These are phyloP conservation scores for Cordyceps militaris DNA, from an alignment of 2,329 filamentous ascomycete genomes.

Conservation along the genomic window DNA sequence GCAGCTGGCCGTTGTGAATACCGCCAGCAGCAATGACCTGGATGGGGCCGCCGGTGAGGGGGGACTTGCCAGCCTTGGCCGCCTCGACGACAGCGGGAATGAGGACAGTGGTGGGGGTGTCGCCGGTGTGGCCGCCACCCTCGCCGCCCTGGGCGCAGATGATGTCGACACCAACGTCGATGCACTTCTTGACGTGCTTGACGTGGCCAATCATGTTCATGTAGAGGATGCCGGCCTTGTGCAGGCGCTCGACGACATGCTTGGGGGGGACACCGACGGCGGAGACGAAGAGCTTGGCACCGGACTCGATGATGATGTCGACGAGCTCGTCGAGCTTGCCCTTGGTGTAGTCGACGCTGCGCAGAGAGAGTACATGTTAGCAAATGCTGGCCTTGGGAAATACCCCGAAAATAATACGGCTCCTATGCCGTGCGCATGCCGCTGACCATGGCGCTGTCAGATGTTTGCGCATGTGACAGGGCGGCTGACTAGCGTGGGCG, in stretches of 20 bases:
- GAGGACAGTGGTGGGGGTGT: conserved; percentile 84
- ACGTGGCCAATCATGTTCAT: conserved; percentile 99
- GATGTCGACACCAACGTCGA: conserved; percentile 86
- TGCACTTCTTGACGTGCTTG: conserved; percentile 96
- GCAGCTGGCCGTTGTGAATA: conserved; percentile 83
- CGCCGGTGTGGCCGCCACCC: conserved; percentile 92
- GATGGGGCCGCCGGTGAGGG: conserved; percentile 78
- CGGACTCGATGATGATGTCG: conserved; percentile 87
- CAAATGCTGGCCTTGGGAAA: not conserved
- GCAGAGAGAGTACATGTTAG: conserved; percentile 6
- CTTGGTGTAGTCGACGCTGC: conserved; percentile 98
- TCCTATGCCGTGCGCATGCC: not conserved
- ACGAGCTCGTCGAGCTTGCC: conserved; percentile 89
- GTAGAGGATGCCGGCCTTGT: conserved; percentile 81
- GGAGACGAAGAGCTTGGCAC: conserved; percentile 89
- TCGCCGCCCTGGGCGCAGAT: conserved; percentile 98
- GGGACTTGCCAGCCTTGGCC: conserved; percentile 72
- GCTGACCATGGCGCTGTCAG: not conserved
- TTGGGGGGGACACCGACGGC: conserved; percentile 92
- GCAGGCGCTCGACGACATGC: conserved; percentile 80
- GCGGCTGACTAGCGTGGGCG: not conserved
- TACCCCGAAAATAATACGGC: not conserved
- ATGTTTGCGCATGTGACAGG: conserved; percentile 5
- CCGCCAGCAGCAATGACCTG: conserved; percentile 92
- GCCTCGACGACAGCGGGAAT: conserved; percentile 87